Evolutionary conservation across 179 eudicot species (phyloP).

Genomic region (Beta corolliflora): DNA sequence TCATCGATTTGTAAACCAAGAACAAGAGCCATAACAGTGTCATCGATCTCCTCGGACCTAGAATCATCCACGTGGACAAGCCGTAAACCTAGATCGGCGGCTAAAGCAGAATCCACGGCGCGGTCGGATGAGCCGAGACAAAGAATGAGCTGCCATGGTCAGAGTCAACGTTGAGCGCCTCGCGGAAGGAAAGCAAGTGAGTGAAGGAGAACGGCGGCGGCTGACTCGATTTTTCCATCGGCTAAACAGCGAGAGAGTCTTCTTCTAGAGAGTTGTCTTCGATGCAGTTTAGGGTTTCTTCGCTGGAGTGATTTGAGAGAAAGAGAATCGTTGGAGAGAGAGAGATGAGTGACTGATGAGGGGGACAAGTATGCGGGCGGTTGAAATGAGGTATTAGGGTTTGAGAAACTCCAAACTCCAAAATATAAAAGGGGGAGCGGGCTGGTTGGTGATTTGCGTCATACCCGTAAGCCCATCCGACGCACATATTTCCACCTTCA

Average conservation of each 20-base stretch:
- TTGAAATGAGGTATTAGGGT: too few species aligned
- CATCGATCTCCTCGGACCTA: conserved; percentile 91
- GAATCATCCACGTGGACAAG: conserved; percentile 87
- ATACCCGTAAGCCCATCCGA: too few species aligned
- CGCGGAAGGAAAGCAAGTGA: conserved; percentile 96
- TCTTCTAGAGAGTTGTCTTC: conserved; percentile 72
- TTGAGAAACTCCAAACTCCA: too few species aligned
- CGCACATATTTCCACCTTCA: too few species aligned
- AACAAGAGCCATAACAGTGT: conserved; percentile 87
- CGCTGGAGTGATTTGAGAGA: too few species aligned
- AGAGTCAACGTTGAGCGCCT: conserved; percentile 95
- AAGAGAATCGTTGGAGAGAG: too few species aligned
- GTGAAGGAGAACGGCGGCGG: conserved; percentile 83
- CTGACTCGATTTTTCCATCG: conserved; percentile 70
- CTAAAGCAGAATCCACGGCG: conserved; percentile 84
- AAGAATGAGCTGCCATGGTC: conserved; percentile 80
- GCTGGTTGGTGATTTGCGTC: too few species aligned
- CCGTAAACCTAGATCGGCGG: conserved; percentile 78
- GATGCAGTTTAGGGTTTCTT: conserved; percentile 75
- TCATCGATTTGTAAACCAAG: conserved; percentile 44
- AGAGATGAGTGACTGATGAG: too few species aligned
- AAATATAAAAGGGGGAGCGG: too few species aligned
- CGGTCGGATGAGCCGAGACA: conserved; percentile 29
- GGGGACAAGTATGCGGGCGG: too few species aligned
- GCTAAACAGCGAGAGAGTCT: conserved; percentile 64